Evolutionary conservation across 257 asterid species (phyloP).

Genomic region (Nicotiana knightiana): DNA sequence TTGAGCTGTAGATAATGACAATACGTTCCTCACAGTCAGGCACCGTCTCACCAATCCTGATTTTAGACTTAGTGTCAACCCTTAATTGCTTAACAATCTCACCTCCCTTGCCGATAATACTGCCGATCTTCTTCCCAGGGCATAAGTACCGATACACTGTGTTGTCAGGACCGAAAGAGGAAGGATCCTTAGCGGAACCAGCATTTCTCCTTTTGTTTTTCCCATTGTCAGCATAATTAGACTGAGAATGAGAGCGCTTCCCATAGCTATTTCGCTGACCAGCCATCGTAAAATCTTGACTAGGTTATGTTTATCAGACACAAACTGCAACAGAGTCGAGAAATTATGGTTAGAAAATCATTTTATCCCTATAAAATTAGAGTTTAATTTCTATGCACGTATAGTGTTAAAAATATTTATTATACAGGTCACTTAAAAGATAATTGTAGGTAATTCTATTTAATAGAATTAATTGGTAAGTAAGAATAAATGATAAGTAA

Average conservation of each 20-base stretch:
- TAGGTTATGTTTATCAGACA: not conserved
- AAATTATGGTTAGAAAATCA: not conserved
- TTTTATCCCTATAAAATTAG: not conserved
- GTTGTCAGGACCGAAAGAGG: conserved; percentile 61
- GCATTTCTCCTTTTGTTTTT: conserved; percentile 67
- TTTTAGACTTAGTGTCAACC: conserved; percentile 79
- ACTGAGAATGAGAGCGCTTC: conserved; percentile 61
- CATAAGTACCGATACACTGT: conserved; percentile 85
- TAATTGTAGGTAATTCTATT: too few species aligned
- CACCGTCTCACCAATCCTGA: conserved; percentile 87
- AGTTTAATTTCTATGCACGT: too few species aligned
- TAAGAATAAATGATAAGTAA: too few species aligned
- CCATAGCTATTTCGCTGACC: conserved; percentile 81
- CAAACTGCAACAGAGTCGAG: not conserved
- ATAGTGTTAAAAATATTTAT: too few species aligned
- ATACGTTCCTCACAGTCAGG: conserved; percentile 81
- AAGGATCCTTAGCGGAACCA: conserved; percentile 62
- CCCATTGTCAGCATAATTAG: conserved; percentile 52
- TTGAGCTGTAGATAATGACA: conserved; percentile 68
- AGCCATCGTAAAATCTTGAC: conserved; percentile 51
- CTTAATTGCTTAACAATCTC: conserved; percentile 94
- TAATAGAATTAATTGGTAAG: too few species aligned
- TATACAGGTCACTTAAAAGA: too few species aligned
- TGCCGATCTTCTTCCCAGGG: conserved; percentile 80
- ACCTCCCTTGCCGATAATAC: conserved; percentile 93